phyloP scores from a whole-genome alignment of 768 basidiomycete species.

The Holtermanniella nyarrowii region DNA sequence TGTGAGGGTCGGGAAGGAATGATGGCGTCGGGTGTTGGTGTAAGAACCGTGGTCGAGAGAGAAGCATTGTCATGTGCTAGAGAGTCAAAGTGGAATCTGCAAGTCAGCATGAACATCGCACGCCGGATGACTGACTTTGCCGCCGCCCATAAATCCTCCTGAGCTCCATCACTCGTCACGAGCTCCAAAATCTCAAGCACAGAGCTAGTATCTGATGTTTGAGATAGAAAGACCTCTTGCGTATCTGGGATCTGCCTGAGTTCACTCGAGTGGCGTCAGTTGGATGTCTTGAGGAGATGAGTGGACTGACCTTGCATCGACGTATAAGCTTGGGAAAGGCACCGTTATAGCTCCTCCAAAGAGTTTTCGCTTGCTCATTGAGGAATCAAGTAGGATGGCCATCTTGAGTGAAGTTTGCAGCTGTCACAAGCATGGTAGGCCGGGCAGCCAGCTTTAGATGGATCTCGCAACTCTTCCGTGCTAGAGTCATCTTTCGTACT shows the following conservation, averaged over 20 bases:
- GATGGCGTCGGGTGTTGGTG: conserved; percentile 41
- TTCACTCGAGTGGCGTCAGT: conserved; percentile 41
- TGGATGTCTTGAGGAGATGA: neutral
- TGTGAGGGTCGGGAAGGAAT: conserved; percentile 24
- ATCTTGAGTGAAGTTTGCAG: too few relatives aligned
- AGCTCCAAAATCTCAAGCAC: conserved; percentile 74
- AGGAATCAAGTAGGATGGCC: too few relatives aligned
- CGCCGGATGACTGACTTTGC: conserved; percentile 49
- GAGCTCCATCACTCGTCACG: conserved; percentile 47
- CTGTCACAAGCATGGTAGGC: too few relatives aligned
- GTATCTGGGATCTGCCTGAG: conserved; percentile 83
- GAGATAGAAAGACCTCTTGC: conserved; percentile 82
- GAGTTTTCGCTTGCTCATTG: conserved; percentile 45
- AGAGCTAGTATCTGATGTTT: conserved; percentile 58
- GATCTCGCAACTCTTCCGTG: too few relatives aligned
- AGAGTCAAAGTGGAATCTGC: conserved; percentile 84
- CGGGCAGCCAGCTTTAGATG: too few relatives aligned
- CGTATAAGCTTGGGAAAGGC: conserved; percentile 49
- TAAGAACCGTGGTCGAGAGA: conserved; percentile 45
- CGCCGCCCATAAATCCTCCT: conserved; percentile 52
- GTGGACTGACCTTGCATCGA: conserved; percentile 73
- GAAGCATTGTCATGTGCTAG: conserved; percentile 86
- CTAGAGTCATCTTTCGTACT: too few relatives aligned
- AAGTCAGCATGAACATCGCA: conserved; percentile 1
- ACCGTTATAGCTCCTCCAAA: conserved; percentile 81